Conservation (phyloP, 2,329 filamentous ascomycete genomes). For the Clarireedia paspali region DNA sequence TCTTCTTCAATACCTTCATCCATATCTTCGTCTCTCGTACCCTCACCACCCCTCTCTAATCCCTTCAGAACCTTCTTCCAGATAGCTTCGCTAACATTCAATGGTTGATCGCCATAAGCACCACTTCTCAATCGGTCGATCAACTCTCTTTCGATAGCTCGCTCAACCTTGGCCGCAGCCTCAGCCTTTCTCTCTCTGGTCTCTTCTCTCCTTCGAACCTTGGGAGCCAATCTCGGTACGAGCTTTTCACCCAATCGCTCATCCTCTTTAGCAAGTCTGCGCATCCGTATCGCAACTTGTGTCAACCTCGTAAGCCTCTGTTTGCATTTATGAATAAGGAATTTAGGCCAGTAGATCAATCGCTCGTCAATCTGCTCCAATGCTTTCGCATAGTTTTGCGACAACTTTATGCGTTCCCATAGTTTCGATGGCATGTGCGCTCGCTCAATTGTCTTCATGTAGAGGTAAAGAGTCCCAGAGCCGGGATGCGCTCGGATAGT, state of each 20-base stretch:
- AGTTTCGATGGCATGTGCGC: conserved; percentile 81
- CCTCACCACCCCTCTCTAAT: conserved; percentile 81
- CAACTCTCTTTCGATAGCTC: conserved; percentile 90
- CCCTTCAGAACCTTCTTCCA: conserved; percentile 96
- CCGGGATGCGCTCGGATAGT: conserved; percentile 78
- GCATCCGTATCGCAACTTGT: conserved; percentile 78
- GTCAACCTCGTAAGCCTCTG: conserved; percentile 87
- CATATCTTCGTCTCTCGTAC: conserved; percentile 74
- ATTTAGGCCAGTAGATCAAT: conserved; percentile 91
- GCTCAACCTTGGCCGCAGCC: conserved; percentile 85
- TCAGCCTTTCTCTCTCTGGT: conserved; percentile 71
- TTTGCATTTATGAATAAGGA: conserved; percentile 90
- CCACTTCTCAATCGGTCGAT: conserved; percentile 86
- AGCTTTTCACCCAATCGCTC: conserved; percentile 81
- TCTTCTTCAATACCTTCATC: conserved; percentile 81
- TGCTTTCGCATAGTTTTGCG: conserved; percentile 83
- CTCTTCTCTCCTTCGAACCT: conserved; percentile 70
- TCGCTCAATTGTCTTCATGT: conserved; percentile 93
- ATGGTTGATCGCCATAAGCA: conserved; percentile 86
- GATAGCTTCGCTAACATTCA: conserved; percentile 90
- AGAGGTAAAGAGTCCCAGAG: conserved; percentile 81
- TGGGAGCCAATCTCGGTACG: conserved; percentile 84
- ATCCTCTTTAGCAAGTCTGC: conserved; percentile 79
- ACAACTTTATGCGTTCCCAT: conserved; percentile 90
- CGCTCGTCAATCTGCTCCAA: conserved; percentile 79